Percentiles rank a stretch among this genome's conserved stretches.
Evolutionary conservation across 1,139 yeast genomes (phyloP).

Genomic region (Yamadazyma dushanensis): DNA sequence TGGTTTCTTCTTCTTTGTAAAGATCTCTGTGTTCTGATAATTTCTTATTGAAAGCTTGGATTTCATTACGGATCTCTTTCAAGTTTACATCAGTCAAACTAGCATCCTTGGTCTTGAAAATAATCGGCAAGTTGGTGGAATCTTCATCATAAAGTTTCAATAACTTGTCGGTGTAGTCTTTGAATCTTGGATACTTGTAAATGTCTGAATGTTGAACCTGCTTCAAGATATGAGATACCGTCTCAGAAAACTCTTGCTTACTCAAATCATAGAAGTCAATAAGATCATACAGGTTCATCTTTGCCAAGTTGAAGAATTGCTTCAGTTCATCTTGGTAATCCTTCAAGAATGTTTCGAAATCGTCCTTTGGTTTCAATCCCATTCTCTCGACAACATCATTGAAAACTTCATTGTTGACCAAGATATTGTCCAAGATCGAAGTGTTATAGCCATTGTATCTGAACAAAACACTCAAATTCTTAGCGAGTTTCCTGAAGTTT

Average conservation of each 20-base stretch:
- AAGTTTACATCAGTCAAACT: slow-evolving; percentile 1
- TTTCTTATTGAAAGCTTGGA: slow-evolving; percentile 10
- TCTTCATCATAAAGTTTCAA: slow-evolving; percentile 8
- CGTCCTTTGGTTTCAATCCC: slow-evolving; percentile 5
- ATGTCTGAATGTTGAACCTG: slow-evolving; percentile 6
- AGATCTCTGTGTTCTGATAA: slow-evolving; percentile 12
- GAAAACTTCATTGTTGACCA: slow-evolving; percentile 31
- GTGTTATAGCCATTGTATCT: slow-evolving; percentile 32
- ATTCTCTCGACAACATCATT: slow-evolving; percentile 19
- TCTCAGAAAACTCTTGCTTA: slow-evolving; percentile 11
- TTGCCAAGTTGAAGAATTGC: slow-evolving; percentile 9
- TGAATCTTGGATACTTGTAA: slow-evolving; percentile 10
- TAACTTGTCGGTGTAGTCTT: slow-evolving; percentile 8
- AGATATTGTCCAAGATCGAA: slow-evolving; percentile 36
- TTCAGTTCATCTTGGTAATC: slow-evolving; percentile 5
- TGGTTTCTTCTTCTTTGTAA: slow-evolving; percentile 8
- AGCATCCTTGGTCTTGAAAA: slow-evolving; percentile 4
- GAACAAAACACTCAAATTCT: slow-evolving; percentile 34
- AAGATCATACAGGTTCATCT: slow-evolving; percentile 11
- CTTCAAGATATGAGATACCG: slow-evolving; percentile 7
- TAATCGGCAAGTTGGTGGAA: slow-evolving; percentile 10
- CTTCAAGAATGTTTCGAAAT: slow-evolving; percentile 6
- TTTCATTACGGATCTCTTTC: slow-evolving; percentile 6
- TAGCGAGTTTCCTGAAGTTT: slow-evolving; percentile 28
- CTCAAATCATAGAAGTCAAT: slow-evolving; percentile 14